These are phyloP conservation scores for Eustoma russellianum DNA, from an alignment of 257 asterid species.

Conservation along the genomic window DNA sequence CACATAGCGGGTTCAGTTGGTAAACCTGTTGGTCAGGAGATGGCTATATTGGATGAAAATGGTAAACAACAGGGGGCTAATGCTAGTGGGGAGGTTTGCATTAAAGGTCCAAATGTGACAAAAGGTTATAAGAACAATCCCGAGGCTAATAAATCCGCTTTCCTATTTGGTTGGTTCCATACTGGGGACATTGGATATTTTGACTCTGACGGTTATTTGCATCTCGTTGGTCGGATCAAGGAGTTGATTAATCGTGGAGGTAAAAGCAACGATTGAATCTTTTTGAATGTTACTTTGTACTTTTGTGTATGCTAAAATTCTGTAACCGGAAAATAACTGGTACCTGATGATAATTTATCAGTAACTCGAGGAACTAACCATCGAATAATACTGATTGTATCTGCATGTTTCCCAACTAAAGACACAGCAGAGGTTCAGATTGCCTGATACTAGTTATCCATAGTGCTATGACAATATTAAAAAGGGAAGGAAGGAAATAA, in stretches of 20 bases:
- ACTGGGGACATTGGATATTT: constrained; percentile 75
- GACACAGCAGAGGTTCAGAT: no score
- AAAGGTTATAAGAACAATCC: constrained; percentile 78
- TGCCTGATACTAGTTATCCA: no score
- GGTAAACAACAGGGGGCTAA: constrained; percentile 51
- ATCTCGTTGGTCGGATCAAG: constrained; percentile 90
- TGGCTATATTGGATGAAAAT: constrained; percentile 64
- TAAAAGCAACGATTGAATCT: constrained; percentile 12
- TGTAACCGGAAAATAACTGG: no score
- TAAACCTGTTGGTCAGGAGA: constrained; percentile 84
- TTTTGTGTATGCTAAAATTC: no score
- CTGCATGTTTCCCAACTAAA: no score
- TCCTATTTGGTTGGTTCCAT: constrained; percentile 80
- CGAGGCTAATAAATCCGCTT: constrained; percentile 75
- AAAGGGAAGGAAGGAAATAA: no score
- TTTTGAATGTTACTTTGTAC: background rate
- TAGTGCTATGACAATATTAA: no score
- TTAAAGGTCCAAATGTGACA: constrained; percentile 80
- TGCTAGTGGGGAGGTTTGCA: constrained; percentile 74
- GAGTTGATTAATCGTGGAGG: constrained; percentile 96
- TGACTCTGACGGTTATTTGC: constrained; percentile 74
- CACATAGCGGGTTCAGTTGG: constrained; percentile 84
- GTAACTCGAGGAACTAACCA: no score
- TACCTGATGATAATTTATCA: no score
- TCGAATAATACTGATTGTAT: no score